Base-by-base conservation (phyloP, 208 protist genomes). In the Crithidia expoeki region DNA sequence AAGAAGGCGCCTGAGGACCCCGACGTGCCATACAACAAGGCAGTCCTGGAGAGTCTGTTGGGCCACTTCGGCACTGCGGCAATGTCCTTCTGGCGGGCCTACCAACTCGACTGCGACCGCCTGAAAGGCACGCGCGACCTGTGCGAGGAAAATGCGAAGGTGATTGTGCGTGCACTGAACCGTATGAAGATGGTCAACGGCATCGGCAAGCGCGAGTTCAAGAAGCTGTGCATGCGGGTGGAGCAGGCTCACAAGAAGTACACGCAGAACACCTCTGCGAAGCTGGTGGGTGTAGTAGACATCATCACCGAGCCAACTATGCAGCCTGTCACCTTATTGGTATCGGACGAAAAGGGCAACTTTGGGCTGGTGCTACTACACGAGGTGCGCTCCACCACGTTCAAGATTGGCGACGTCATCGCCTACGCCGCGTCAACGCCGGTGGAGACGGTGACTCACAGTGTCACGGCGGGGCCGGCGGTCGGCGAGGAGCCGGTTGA, bases 11-110 rank as follows among this genome's bases (percentile, higher is more conserved):
- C 72, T 10, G 56, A 74, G 14, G 86, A 96, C 42, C 91, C 91
- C 5, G 91, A 96, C 59, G 68, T 94, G 33, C 75, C 81, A 30
- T 96, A 83, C 74, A 96, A 96, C 81, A 91, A 87, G 77, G 86
- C 77, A 2, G 79, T 88, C 12, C 69, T 96, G 38, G 85, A 93
- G 56, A 84, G 86, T 23, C 71, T 94, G 53, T 50, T 89, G 28
- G 91, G 91, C 11, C 61, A 86, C 68, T 96, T 90, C 68, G 88
- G 86, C 34, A 44, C 42, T 12, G 86, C 91, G 2, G 79, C 81
- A 21, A 65, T 60, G 42, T 79, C 89, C 49, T 88, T 87, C 59
- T 74, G 74, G 49, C 67, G 42, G 49, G 91, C 91, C 2, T 46
- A 84, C 30, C 49, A 81, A 70, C 76, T 85, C 30, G 91, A 96